phyloP scores from a whole-genome alignment of 2,329 filamentous ascomycete species.

The Fusarium torulosum region DNA sequence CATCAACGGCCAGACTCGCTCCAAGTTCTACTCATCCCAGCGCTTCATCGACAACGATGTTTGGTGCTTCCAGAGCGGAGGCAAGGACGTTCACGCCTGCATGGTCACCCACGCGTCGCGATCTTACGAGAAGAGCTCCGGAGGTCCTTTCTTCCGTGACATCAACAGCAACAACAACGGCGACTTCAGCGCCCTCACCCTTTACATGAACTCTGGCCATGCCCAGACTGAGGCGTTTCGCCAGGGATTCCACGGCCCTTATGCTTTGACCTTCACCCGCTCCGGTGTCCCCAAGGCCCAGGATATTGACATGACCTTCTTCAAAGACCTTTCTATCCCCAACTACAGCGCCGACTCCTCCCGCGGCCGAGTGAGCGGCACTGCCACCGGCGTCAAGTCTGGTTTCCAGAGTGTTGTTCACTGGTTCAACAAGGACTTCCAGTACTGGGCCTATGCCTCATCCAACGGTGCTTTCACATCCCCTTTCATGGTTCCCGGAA shows the following conservation, averaged over 20 bases:
- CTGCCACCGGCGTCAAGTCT: slow-evolving; percentile 66
- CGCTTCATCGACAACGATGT: slow-evolving; percentile 77
- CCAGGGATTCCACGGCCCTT: slow-evolving; percentile 74
- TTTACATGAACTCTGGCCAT: slow-evolving; percentile 77
- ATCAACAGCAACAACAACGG: slow-evolving; percentile 75
- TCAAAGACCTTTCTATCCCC: slow-evolving; percentile 67
- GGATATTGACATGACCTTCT: slow-evolving; percentile 69
- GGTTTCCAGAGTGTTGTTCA: slow-evolving; percentile 70
- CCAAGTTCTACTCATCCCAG: slow-evolving; percentile 77
- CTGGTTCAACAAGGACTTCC: slow-evolving; percentile 72
- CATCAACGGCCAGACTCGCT: slow-evolving; percentile 72
- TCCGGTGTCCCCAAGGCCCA: slow-evolving; percentile 64
- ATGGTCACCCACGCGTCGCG: slow-evolving; percentile 64
- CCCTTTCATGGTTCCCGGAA: slow-evolving; percentile 75
- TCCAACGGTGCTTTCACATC: slow-evolving; percentile 70
- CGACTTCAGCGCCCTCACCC: slow-evolving; percentile 69
- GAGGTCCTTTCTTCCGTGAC: slow-evolving; percentile 75
- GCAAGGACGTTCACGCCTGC: slow-evolving; percentile 67
- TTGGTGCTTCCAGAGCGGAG: slow-evolving; percentile 69
- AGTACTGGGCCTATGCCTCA: slow-evolving; percentile 73
- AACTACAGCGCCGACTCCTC: slow-evolving; percentile 68
- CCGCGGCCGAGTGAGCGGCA: slow-evolving; percentile 72
- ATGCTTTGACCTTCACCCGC: slow-evolving; percentile 71
- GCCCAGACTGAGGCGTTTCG: slow-evolving; percentile 72
- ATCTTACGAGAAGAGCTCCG: slow-evolving; percentile 70